Percentiles rank a stretch among this genome's conserved stretches.
Evolutionary conservation across 257 asterid genomes (phyloP).

Genomic region (Capsicum rhomboideum): DNA sequence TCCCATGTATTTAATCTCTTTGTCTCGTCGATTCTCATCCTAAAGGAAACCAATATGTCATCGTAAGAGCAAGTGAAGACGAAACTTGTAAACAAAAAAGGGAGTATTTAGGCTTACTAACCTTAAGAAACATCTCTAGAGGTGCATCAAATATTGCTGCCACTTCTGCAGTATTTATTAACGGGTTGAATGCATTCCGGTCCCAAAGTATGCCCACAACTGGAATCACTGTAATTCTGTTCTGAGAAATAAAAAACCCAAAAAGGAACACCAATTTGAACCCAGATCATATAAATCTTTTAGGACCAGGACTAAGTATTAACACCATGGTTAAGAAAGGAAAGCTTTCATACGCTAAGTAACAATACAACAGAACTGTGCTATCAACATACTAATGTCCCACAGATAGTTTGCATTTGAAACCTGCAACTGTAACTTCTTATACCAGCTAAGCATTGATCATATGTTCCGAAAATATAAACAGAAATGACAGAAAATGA

Average conservation of each 20-base stretch:
- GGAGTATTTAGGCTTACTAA: not conserved
- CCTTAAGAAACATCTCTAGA: constrained; percentile 80
- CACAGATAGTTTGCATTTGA: not conserved
- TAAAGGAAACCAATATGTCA: constrained; percentile 4
- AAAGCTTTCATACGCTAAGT: not conserved
- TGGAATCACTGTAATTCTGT: constrained; percentile 52
- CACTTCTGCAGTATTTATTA: constrained; percentile 61
- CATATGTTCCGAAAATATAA: not conserved
- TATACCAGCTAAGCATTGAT: not conserved
- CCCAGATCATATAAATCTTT: not conserved
- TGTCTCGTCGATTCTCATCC: constrained; percentile 62
- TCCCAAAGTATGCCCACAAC: constrained; percentile 70
- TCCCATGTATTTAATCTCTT: constrained; percentile 56
- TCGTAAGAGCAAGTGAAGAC: not conserved
- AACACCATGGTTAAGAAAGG: not conserved
- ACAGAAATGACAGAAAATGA: not conserved
- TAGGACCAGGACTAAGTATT: not conserved
- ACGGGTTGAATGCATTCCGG: constrained; percentile 33
- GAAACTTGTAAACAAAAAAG: not conserved
- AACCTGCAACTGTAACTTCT: not conserved
- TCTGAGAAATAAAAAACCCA: constrained; percentile 20
- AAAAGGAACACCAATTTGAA: not conserved
- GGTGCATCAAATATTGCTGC: constrained; percentile 75
- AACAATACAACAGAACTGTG: not conserved
- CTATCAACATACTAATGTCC: not conserved